Percentiles rank a stretch among this genome's conserved stretches.
Evolutionary conservation across 805 yeast species (phyloP).

Genomic region (Saccharomycopsis olivae): DNA sequence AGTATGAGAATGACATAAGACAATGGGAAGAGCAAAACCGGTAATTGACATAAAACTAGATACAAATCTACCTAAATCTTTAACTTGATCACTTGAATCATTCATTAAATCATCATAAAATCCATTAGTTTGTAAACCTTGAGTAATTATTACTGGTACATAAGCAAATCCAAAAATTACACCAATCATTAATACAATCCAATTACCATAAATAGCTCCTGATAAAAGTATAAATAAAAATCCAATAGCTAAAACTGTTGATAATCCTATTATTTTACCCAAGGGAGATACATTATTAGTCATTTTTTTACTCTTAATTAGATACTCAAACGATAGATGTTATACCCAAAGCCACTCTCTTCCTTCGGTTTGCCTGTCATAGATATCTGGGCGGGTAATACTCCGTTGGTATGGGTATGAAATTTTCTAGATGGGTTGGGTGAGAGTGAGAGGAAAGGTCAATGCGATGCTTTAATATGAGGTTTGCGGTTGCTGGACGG

Average conservation of each 20-base stretch:
- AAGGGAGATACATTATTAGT: conserved; percentile 4
- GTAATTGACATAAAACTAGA: conserved; percentile 13
- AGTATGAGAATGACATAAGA: conserved; percentile 10
- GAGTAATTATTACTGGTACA: conserved; percentile 13
- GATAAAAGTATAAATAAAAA: conserved; percentile 16
- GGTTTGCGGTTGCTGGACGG: no score
- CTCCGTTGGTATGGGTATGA: no score
- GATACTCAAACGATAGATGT: no score
- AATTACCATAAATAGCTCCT: conserved; percentile 17
- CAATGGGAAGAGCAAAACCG: conserved; percentile 10
- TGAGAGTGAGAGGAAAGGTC: no score
- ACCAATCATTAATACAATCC: conserved; percentile 12
- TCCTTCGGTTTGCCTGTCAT: no score
- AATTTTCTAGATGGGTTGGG: no score
- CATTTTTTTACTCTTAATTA: no score
- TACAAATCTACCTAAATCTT: conserved; percentile 13
- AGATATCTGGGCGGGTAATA: no score
- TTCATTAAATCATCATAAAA: conserved; percentile 16
- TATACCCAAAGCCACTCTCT: no score
- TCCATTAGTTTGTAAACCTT: conserved; percentile 7
- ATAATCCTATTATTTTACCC: conserved; percentile 11
- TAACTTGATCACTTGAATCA: conserved; percentile 7
- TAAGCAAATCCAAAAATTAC: conserved; percentile 12
- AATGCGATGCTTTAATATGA: no score
- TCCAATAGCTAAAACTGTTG: conserved; percentile 16